Base-by-base conservation (phyloP, 2,329 filamentous ascomycete species). In the Claviceps fusiformis region DNA sequence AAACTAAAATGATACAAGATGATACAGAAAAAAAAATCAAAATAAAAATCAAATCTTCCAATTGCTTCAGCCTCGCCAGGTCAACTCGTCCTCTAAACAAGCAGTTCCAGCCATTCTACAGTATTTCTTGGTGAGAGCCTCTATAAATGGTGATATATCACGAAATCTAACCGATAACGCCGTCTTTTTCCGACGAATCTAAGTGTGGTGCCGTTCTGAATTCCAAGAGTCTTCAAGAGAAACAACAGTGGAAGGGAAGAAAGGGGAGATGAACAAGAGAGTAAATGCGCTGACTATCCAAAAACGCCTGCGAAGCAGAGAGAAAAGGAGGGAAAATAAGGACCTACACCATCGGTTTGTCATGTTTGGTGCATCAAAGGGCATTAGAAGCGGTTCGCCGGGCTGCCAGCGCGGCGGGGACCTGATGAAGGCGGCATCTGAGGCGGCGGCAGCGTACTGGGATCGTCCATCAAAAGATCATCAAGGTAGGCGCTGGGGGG, bases 401-500 rank as follows among this genome's bases (percentile, higher is more conserved):
- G 57, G 39, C 61, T 64, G 39, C 57, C 55, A 3, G 56, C 54
- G n/a, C 59, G 56, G 17, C 59, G 52, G 5, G 56, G 56, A 13
- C 57, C 60, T 3, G 54, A 48, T 9, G 50, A 58, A 7, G 61
- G 64, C 7, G 68, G 67, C 68, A 71, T 71, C 4, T 70, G 62
- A 47, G 64, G 64, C 15, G 76, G 73, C 11, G 78, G 77, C 54
- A 80, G 72, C 60, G 71, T 68, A 43, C 72, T 72, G 6, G 76
- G 74, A 64, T 90, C 85, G 59, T 87, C 87, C 64, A 90, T 89
- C 58, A 96, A 85, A 52, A 97, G 71, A 67, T 96, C 90, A 57
- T 97, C 91, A 44, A 97, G 75, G 67, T 90, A 95, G 19, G 89
- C 88, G 67, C 89, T 95, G 0, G 92, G 92, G 17, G 90, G 86